phyloP scores from a whole-genome alignment of 202 grass and related monocot species.

The Eragrostis tef region DNA sequence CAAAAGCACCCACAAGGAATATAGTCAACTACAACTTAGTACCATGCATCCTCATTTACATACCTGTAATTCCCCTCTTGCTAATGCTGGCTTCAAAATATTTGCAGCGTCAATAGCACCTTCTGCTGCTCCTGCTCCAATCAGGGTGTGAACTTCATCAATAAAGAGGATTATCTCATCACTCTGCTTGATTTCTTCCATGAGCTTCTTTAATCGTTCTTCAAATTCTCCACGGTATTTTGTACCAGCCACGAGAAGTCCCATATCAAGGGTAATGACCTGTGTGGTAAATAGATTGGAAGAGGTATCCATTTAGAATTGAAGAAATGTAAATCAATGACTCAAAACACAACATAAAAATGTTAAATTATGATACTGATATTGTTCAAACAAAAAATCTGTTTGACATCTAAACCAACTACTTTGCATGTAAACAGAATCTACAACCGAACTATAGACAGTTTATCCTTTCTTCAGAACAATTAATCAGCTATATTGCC shows the following conservation, averaged over 20 bases:
- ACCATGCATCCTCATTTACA: slow-evolving; percentile 35
- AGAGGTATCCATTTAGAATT: neutral
- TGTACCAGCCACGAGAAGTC: slow-evolving; percentile 80
- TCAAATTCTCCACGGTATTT: slow-evolving; percentile 91
- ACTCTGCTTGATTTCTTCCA: slow-evolving; percentile 90
- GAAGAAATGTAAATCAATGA: neutral
- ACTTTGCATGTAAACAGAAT: neutral
- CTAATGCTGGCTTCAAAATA: slow-evolving; percentile 81
- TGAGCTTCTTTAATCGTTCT: slow-evolving; percentile 82
- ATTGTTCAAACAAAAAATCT: neutral
- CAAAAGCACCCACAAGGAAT: neutral
- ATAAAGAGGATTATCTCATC: slow-evolving; percentile 91
- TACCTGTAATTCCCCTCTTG: slow-evolving; percentile 92
- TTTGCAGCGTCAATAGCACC: slow-evolving; percentile 89
- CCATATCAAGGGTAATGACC: slow-evolving; percentile 88
- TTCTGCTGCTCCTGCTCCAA: slow-evolving; percentile 80
- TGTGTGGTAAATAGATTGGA: slow-evolving; percentile 31
- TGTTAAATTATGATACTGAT: neutral
- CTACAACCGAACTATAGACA: neutral
- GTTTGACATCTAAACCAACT: neutral
- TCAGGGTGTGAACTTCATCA: slow-evolving; percentile 85
- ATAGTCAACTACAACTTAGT: neutral
- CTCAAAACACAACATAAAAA: neutral
- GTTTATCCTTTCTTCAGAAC: slow-evolving; percentile 6
- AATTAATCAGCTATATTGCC: slow-evolving; percentile 8